Evolutionary conservation across 2,329 filamentous ascomycete genomes (phyloP), one percentile per base, ranked within the genome.

Genomic region (Acarospora socialis): DNA sequence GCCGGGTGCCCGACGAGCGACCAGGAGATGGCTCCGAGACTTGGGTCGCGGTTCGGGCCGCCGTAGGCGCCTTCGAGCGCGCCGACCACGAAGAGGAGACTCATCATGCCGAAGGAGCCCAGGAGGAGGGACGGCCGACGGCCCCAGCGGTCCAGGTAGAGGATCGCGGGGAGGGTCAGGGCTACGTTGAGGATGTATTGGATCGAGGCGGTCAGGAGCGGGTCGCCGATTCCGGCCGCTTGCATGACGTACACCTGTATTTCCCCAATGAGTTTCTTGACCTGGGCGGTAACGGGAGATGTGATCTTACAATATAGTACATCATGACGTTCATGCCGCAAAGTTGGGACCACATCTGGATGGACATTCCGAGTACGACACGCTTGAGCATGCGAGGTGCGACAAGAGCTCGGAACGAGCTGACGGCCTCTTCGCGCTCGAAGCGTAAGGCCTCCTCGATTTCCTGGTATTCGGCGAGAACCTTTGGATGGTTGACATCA

Each of bases 121-220:
- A 64, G 37, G 2, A 76, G 57, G 7, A 77, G 54, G 0, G 69
- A 57, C 0, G 63, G 65, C 1, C 73, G 67, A 6, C 73, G 68
- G 28, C 71, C 70, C 41, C 67, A 60, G 38, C 55, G 62, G 48
- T 77, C 73, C 28, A 77, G 60, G 46, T 63, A 74, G 7, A 73
- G 34, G 19, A 77, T 70, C 9, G 70, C 70, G 0, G 71, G 68
- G 2, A 74, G 51, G 0, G 73, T 75, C 73, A 73, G 55, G 10
- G 57, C 55, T 0, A 75, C 68, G 44, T 76, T 76, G 51, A 77
- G 72, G 35, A 76, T 61, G 43, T 75, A 76, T 45, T 75, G 69
- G 14, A 77, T 71, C 0, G 67, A 67, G 0, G 70, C 65, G 1
- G 70, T 70, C n/a, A 71, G 54, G 5, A 76, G 59, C 3, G 68